Evolutionary conservation across 1,284 basidiomycete genomes (phyloP), one percentile per base, ranked within the genome.

Genomic region (Ganoderma resinaceum): DNA sequence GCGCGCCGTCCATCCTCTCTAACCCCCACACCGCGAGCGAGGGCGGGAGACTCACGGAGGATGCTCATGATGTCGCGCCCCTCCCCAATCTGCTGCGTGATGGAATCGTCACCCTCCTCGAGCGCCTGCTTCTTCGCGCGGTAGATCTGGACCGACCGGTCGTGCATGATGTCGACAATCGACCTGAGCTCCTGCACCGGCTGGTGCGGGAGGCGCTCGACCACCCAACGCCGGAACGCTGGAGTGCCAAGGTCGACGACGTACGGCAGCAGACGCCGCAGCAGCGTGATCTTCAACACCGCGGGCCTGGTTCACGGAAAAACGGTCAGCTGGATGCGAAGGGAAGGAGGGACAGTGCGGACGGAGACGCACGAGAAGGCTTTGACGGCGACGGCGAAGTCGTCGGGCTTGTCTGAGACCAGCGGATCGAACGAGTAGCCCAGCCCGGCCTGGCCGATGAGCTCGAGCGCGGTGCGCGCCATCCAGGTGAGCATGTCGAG

Each of bases 361-460:
- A n/a, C 5, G 18, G 33, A 9, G 14, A 23, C 63, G 57, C 29
- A 61, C 64, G 35, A 35, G 37, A 65, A 65, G 11, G 43, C 43
- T 7, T 65, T 65, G 46, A 65, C 57, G 2, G 64, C 64, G 72
- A 26, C 73, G 65, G 20, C 74, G 53, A 75, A 79, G n/a, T 68
- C 66, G 63, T 79, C 75, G 2, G 69, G 61, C 16, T 62, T 66
- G 29, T 76, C 72, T 2, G 70, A 66, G 23, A 70, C 70, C 23
- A 81, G 73, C 5, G 78, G 73, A 65, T 79, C 75, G 70, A 82
- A 82, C 7, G 80, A 78, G 68, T 81, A 79, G 1, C 80, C 81
- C 8, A 82, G 72, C 0, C 79, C 80, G 7, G 76, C 80, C 64
- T 80, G 80, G 8, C 79, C 80, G 63, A 82, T 75, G 11, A 79